These are phyloP conservation scores for Coccinonectria pachysandricola DNA, from an alignment of 2,329 filamentous ascomycete genomes.

Conservation along the genomic window DNA sequence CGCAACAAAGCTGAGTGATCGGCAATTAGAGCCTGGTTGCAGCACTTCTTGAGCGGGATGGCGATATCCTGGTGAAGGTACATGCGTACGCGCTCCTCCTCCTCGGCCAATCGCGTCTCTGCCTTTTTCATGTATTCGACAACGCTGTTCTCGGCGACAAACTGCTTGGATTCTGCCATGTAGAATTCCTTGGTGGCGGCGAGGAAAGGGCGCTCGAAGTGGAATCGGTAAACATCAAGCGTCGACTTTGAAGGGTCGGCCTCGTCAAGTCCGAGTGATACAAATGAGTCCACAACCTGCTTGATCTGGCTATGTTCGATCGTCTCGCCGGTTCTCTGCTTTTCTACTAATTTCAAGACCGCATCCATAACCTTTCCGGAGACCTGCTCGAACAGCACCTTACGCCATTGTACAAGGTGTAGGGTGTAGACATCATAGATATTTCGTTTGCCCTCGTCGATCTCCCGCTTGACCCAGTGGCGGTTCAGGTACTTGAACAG, in stretches of 20 bases:
- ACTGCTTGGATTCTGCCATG: constrained; percentile 82
- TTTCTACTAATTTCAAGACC: constrained; percentile 89
- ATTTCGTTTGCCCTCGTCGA: constrained; percentile 97
- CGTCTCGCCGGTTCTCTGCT: constrained; percentile 93
- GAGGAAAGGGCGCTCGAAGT: constrained; percentile 91
- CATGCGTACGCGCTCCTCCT: constrained; percentile 85
- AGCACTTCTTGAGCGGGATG: constrained; percentile 71
- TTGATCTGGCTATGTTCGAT: constrained; percentile 97
- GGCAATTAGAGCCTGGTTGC: constrained; percentile 80
- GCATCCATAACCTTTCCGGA: constrained; percentile 88
- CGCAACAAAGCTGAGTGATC: constrained; percentile 78
- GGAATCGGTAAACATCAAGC: constrained; percentile 83
- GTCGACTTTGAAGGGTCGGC: constrained; percentile 88
- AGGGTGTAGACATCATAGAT: constrained; percentile 97
- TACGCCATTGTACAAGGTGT: constrained; percentile 90
- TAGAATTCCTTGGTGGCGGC: constrained; percentile 79
- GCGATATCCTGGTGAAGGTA: constrained; percentile 90
- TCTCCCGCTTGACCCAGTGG: constrained; percentile 98
- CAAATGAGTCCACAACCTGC: constrained; percentile 90
- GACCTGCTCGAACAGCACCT: constrained; percentile 77
- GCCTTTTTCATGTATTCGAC: constrained; percentile 99
- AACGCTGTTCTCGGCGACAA: constrained; percentile 91
- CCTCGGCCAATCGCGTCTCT: constrained; percentile 76
- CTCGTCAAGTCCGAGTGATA: constrained; percentile 89
- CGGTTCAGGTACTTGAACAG: constrained; percentile 92